Conservation (phyloP, 2,329 filamentous ascomycete genomes). For the Emmonsiellopsis sp. region DNA sequence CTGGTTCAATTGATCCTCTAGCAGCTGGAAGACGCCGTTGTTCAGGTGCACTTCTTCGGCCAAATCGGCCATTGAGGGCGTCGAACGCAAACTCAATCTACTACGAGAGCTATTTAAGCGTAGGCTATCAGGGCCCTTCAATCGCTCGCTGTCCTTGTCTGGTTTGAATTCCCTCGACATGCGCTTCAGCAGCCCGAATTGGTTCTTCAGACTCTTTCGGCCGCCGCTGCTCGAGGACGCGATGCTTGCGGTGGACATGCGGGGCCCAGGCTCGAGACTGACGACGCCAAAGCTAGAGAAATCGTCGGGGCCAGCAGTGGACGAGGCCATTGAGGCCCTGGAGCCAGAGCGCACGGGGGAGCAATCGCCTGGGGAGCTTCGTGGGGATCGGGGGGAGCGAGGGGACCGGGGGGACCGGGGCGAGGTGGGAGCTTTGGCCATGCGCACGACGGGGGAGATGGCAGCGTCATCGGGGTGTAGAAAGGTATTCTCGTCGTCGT, state of each 20-base stretch:
- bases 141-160: conserved; percentile 30
- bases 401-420: conserved; percentile 62
- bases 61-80: conserved; percentile 35
- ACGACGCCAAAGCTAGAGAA: conserved; percentile 29
- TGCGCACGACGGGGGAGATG: conserved; percentile 65
- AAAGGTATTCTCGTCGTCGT: conserved; percentile 41
- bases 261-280: conserved; percentile 31
- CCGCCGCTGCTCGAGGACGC: conserved; percentile 31
- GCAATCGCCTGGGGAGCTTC: conserved; percentile 42
- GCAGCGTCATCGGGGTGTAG: conserved; percentile 49
- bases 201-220: conserved; percentile 29
- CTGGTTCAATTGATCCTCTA: conserved; percentile 1
- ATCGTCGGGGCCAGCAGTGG: conserved; percentile 24
- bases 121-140: conserved; percentile 19
- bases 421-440: conserved; percentile 71
- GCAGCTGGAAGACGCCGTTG: background rate
- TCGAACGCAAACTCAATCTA: conserved; percentile 30
- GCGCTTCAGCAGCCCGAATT: conserved; percentile 26
- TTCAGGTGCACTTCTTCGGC: conserved; percentile 24
- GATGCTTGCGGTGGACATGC: conserved; percentile 30
- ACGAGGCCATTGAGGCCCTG: conserved; percentile 29
- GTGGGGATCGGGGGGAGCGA: conserved; percentile 39
- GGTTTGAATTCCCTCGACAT: conserved; percentile 28
- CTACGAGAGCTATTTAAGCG: conserved; percentile 27
- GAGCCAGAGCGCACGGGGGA: conserved; percentile 25